phyloP scores from a whole-genome alignment of 352 stramenopile genomes.

The Globisporangium middletonii region DNA sequence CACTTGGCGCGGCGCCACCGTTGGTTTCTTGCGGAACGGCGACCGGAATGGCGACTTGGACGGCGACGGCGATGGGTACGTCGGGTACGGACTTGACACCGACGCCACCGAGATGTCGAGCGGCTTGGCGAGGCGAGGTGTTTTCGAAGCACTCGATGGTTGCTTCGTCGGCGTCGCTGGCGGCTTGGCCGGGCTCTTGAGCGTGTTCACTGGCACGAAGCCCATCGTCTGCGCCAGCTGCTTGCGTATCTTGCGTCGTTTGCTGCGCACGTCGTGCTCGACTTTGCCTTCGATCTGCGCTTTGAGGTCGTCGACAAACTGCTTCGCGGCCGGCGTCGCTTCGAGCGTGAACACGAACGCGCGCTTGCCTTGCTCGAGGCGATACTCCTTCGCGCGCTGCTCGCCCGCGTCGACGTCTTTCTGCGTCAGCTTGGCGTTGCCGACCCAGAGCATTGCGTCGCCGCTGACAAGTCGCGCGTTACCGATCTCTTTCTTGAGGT shows the following conservation, averaged over 20 bases:
- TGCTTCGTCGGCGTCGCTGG: slow-evolving; percentile 35
- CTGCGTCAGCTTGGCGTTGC: slow-evolving; percentile 35
- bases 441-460: slow-evolving; percentile 68
- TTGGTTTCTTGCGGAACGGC: slow-evolving; percentile 68
- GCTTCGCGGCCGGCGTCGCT: slow-evolving; percentile 27
- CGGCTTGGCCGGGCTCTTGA: slow-evolving; percentile 47
- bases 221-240: slow-evolving; percentile 52
- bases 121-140: slow-evolving; percentile 38
- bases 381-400: slow-evolving; percentile 29
- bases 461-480: slow-evolving; percentile 75
- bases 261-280: slow-evolving; percentile 43
- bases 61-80: slow-evolving; percentile 39
- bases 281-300: slow-evolving; percentile 57
- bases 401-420: slow-evolving; percentile 23
- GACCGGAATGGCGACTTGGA: slow-evolving; percentile 71
- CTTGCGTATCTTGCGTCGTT: slow-evolving; percentile 80
- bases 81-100: slow-evolving; percentile 32
- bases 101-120: slow-evolving; percentile 34
- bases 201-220: slow-evolving; percentile 64
- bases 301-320: slow-evolving; percentile 63
- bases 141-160: slow-evolving; percentile 33
- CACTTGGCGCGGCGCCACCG: slow-evolving; percentile 18
- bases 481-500: slow-evolving; percentile 74
- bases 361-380: slow-evolving; percentile 51
- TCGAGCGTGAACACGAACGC: slow-evolving; percentile 60